A percentile compares a stretch with the other conserved stretches of the same genome.
Evolutionary conservation across 106 monocot species (phyloP).

Genomic region (Dactylorhiza incarnata): DNA sequence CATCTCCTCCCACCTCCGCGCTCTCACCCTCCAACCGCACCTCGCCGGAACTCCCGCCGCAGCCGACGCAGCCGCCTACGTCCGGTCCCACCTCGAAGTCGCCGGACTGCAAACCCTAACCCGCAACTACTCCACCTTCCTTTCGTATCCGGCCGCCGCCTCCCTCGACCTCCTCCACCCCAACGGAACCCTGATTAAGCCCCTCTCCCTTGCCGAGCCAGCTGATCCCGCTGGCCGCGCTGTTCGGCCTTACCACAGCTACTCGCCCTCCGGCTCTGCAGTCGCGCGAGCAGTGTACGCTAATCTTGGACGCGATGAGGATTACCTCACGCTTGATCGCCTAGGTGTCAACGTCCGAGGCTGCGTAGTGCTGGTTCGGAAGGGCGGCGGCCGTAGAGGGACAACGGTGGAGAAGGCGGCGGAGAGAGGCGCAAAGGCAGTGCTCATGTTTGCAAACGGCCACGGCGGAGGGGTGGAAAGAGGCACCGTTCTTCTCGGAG

Average conservation of each 20-base stretch:
- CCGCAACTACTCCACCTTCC: slow-evolving; percentile 38
- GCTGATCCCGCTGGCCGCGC: slow-evolving; percentile 18
- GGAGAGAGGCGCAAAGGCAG: slow-evolving; percentile 46
- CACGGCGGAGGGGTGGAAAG: slow-evolving; percentile 61
- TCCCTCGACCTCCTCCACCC: slow-evolving; percentile 50
- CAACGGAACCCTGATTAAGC: slow-evolving; percentile 20
- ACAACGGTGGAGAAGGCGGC: slow-evolving; percentile 49
- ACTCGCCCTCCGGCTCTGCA: slow-evolving; percentile 59
- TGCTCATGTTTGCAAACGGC: slow-evolving; percentile 38
- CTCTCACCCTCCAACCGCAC: slow-evolving; percentile 61
- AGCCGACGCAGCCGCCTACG: slow-evolving; percentile 31
- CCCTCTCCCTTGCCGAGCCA: slow-evolving; percentile 49
- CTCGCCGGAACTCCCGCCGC: slow-evolving; percentile 65
- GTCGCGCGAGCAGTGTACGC: slow-evolving; percentile 46
- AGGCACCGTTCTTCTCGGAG: slow-evolving; percentile 55
- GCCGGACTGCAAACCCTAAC: slow-evolving; percentile 36
- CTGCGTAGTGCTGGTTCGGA: slow-evolving; percentile 31
- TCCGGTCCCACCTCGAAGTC: slow-evolving; percentile 39
- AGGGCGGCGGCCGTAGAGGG: slow-evolving; percentile 55
- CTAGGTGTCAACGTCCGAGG: slow-evolving; percentile 46
- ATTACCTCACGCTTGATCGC: slow-evolving; percentile 30
- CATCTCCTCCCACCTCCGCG: slow-evolving; percentile 56
- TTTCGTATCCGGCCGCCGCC: slow-evolving; percentile 57
- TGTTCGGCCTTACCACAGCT: slow-evolving; percentile 67
- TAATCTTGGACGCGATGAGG: slow-evolving; percentile 53